Conservation (phyloP, 352 stramenopile genomes). For the Pythium vanterpoolii region DNA sequence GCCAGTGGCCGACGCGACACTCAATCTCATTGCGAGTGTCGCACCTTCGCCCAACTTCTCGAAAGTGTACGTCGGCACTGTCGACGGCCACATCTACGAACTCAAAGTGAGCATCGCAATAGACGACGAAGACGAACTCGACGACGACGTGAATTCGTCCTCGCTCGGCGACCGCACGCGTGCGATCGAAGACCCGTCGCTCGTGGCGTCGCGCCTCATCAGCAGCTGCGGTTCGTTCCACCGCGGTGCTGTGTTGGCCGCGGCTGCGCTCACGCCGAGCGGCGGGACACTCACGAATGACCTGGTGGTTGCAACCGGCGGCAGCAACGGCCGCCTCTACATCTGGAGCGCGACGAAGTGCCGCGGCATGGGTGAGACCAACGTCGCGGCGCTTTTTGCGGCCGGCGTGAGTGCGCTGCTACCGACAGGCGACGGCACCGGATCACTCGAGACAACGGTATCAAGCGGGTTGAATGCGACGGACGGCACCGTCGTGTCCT, state of each 20-base stretch:
- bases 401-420: conserved; percentile 9
- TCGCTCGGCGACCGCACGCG: not conserved
- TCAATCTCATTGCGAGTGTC: conserved; percentile 34
- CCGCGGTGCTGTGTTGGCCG: conserved; percentile 40
- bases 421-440: not conserved
- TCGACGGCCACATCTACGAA: conserved; percentile 56
- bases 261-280: conserved; percentile 49
- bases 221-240: conserved; percentile 47
- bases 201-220: conserved; percentile 32
- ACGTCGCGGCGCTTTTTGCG: conserved; percentile 40
- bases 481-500: not conserved
- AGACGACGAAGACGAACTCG: conserved; percentile 63
- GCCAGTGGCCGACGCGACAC: not conserved
- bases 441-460: not conserved
- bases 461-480: not conserved
- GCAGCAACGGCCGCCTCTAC: conserved; percentile 37
- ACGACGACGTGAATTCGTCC: conserved; percentile 12
- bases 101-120: conserved; percentile 46
- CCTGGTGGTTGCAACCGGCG: conserved; percentile 50
- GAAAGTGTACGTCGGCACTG: conserved; percentile 59
- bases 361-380: conserved; percentile 33
- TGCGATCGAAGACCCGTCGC: conserved; percentile 10
- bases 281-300: conserved; percentile 44
- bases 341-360: conserved; percentile 56
- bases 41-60: conserved; percentile 45